Evolutionary conservation across 2,329 filamentous ascomycete genomes (phyloP), one percentile per base, ranked within the genome.

Genomic region (Dactylellina parvicollis): DNA sequence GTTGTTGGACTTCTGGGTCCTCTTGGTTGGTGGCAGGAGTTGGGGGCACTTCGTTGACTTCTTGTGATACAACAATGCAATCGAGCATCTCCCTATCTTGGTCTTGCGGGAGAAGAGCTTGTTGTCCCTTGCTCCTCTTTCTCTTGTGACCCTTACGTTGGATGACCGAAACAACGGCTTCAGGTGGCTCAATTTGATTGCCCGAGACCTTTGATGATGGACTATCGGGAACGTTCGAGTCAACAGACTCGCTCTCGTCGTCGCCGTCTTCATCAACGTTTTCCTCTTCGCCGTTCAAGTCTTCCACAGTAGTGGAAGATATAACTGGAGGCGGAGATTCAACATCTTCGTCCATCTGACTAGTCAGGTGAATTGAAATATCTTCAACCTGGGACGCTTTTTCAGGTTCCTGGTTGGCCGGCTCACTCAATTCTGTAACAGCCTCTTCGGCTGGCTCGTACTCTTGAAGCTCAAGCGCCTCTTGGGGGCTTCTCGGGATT

Each of bases 61-160:
- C 59, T 42, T 65, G 38, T 1, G 49, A 16, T 14, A 56, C 50
- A 22, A 34, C 59, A 24, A 49, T 54, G 26, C 34, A 65, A 42
- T 72, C 67, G 4, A 65, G 26, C 67, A 72, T 72, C n/a, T 72
- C 59, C 20, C 65, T 52, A 26, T 72, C 67, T 12, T 44, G 10
- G 20, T 65, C 52, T 22, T 46, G 14, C 5, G 56, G 30, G 32
- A 44, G 34, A 28, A 46, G 52, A 32, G 52, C 9, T 32, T 3
- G 12, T 34, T 54, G 60, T 4, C 67, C 59, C 49, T 72, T 64
- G 46, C 67, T 72, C 38, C 67, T 65, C 46, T 72, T 72, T 47
- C 67, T 49, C 38, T 72, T 72, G 24, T 72, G 67, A 22, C 67
- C 60, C 34, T 65, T 59, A 26, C 16, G 55, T 26, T 40, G 67